These are phyloP conservation scores for Phyllosticta citrichinensis DNA, from an alignment of 2,329 filamentous ascomycete species.

Conservation along the genomic window DNA sequence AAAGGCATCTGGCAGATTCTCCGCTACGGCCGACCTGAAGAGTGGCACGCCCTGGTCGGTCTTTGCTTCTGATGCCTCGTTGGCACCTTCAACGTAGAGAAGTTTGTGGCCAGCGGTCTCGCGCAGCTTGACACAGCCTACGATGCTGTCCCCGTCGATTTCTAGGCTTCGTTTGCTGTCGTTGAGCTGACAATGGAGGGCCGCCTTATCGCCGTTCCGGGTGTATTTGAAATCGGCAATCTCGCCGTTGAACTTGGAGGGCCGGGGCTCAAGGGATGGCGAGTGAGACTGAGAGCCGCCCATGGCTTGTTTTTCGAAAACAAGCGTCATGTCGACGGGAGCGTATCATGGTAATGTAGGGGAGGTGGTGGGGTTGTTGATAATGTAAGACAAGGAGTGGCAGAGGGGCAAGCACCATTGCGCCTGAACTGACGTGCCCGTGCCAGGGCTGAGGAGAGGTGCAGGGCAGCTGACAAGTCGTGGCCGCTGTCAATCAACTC, in stretches of 20 bases:
- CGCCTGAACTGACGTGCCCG: not conserved
- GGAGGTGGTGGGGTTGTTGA: not conserved
- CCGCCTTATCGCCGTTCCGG: not conserved
- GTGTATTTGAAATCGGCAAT: not conserved
- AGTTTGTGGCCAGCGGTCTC: not conserved
- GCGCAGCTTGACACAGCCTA: not conserved
- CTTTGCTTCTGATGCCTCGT: not conserved
- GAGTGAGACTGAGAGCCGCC: not conserved
- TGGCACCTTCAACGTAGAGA: not conserved
- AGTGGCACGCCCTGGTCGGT: not conserved
- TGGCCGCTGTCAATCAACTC: not conserved
- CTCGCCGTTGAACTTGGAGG: not conserved
- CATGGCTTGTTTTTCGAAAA: not conserved
- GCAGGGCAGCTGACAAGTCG: not conserved
- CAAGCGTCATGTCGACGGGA: not conserved
- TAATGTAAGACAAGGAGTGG: not conserved
- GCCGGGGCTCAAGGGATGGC: not conserved
- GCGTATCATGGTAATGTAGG: not conserved
- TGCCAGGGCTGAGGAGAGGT: not conserved
- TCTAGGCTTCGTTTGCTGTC: not conserved
- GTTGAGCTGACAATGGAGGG: not conserved
- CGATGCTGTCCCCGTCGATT: not conserved
- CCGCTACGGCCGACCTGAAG: not conserved
- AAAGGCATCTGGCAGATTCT: not conserved
- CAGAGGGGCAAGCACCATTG: not conserved